Conservation (phyloP, 768 basidiomycete species). For the Suillus decipiens region DNA sequence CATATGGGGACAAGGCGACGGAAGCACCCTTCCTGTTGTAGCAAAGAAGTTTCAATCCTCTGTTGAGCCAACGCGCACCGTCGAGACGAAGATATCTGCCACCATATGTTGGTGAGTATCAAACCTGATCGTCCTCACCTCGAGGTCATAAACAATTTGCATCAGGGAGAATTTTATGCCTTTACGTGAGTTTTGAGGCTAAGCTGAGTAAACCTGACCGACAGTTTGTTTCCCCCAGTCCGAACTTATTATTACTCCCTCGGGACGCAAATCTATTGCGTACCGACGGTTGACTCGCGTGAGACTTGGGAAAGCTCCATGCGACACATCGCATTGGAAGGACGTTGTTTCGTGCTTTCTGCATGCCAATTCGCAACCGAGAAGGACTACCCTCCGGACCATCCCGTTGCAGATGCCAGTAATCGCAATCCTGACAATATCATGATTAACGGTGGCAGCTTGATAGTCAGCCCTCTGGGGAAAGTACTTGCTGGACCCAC, state of each 20-base stretch:
- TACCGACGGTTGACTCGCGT: conserved; percentile 64
- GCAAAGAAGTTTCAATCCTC: conserved; percentile 38
- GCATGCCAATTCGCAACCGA: conserved; percentile 61
- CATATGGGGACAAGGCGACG: conserved; percentile 65
- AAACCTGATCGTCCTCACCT: neutral
- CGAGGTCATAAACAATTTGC: neutral
- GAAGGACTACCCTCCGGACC: conserved; percentile 51
- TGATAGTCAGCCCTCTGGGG: conserved; percentile 61
- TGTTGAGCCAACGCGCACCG: conserved; percentile 18
- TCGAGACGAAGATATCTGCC: conserved; percentile 51
- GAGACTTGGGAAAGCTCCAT: conserved; percentile 58
- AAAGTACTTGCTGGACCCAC: conserved; percentile 61
- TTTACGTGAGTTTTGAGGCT: conserved; percentile 40
- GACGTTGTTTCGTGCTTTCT: conserved; percentile 67
- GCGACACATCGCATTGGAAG: conserved; percentile 66
- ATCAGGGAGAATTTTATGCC: conserved; percentile 75
- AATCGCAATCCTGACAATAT: conserved; percentile 46
- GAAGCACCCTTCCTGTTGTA: conserved; percentile 52
- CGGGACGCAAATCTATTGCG: conserved; percentile 63
- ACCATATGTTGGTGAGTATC: conserved; percentile 57
- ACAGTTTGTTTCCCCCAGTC: conserved; percentile 35
- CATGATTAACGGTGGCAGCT: conserved; percentile 62
- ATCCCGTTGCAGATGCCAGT: conserved; percentile 42
- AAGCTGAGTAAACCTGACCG: neutral
- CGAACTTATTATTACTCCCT: conserved; percentile 59